Base-by-base conservation (phyloP, 495 filamentous ascomycete species). In the Entonaema liquescens region DNA sequence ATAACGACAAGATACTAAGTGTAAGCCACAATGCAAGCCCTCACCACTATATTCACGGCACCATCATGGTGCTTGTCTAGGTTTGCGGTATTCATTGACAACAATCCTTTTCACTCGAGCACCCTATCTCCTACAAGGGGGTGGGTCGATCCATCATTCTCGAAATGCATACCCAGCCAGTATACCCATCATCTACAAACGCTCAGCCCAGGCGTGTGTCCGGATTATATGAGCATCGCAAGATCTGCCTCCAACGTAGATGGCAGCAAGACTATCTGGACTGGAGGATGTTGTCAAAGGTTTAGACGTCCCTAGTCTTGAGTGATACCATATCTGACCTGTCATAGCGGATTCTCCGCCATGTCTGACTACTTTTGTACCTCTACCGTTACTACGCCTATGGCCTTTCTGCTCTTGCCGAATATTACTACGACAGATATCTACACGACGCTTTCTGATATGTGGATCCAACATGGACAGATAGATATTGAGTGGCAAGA, bases 171-270 rank as follows among this genome's bases (percentile, higher is more conserved):
- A 0, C 74, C 72, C 9, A 65, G 47, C 3, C 72, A 74, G 29
- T 72, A 71, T 60, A 72, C 62, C 1, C 31, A 35, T 9, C 49
- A 35, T 9, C 47, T 42, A 7, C 63, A 71, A 29, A 74, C 67
- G n/a, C 59, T 75, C 8, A 77, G 74, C 15, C 72, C 69, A 15
- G 74, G 72, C 5, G 53, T 77, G 13, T 77, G 74, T 29, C 74
- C 72, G 0, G 52, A 58, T 17, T 71, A 70, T 28, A 74, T 77
- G 72, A 67, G n/a, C 44, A 62, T 77, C 23, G 59, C 62, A n/a
- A 65, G 49, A 11, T 42, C 59, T 1, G 19, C 3, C 7, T 63
- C 55, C 8, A 42, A 57, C 5, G 42, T 58, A 0, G 12, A 67
- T 2, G 42, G 42, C 2, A 17, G 40, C 15, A 68, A 59, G 26